Percentiles rank a stretch among this genome's conserved stretches.
Conservation (phyloP, 192 early-diverging fungal genomes). For the Coemansia sp. region DNA sequence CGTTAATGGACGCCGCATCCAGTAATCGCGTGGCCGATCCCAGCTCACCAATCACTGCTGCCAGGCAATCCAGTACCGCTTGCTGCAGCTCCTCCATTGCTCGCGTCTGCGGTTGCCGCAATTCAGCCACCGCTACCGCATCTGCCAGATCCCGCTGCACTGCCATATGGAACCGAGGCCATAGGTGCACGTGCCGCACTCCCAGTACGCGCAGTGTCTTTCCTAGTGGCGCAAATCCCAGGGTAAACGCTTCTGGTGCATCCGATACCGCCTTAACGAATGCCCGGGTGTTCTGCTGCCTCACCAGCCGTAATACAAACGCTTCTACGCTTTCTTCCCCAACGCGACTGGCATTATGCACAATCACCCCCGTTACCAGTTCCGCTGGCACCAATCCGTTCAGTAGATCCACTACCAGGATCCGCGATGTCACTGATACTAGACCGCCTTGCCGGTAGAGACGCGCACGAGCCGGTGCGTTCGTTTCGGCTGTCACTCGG, state of each 20-base stretch:
- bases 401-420: slow-evolving; percentile 89
- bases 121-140: slow-evolving; percentile 66
- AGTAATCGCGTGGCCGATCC: slow-evolving; percentile 64
- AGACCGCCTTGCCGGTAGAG: slow-evolving; percentile 84
- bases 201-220: slow-evolving; percentile 80
- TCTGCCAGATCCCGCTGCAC: slow-evolving; percentile 49
- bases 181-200: slow-evolving; percentile 79
- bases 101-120: slow-evolving; percentile 75
- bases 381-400: slow-evolving; percentile 71
- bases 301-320: slow-evolving; percentile 81
- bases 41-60: slow-evolving; percentile 74
- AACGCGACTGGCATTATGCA: slow-evolving; percentile 85
- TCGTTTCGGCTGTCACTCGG: slow-evolving; percentile 29
- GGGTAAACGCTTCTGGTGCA: slow-evolving; percentile 72
- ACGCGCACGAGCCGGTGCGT: slow-evolving; percentile 36
- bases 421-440: slow-evolving; percentile 80
- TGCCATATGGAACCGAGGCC: slow-evolving; percentile 67
- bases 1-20: slow-evolving; percentile 77
- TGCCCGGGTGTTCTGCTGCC: slow-evolving; percentile 74
- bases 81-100: slow-evolving; percentile 82
- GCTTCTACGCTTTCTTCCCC: slow-evolving; percentile 81
- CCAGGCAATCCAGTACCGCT: slow-evolving; percentile 81
- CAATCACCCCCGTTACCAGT: slow-evolving; percentile 78
- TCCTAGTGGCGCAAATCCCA: slow-evolving; percentile 86
- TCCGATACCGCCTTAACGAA: slow-evolving; percentile 97